A percentile compares a stretch with the other conserved stretches of the same genome.
These are phyloP conservation scores for Debaryomyces sp. DNA, from an alignment of 1,139 yeast species.

Conservation along the genomic window DNA sequence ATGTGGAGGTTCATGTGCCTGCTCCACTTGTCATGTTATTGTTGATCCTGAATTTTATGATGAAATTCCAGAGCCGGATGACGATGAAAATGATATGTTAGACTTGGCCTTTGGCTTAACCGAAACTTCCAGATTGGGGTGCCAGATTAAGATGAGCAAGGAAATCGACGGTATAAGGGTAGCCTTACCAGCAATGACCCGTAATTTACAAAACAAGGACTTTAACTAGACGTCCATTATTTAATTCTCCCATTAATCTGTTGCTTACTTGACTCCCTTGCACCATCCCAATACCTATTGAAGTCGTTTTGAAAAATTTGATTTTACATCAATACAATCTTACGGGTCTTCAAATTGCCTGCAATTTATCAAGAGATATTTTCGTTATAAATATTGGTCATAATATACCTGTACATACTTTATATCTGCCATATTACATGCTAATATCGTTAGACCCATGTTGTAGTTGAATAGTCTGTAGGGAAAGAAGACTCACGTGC, in stretches of 20 bases:
- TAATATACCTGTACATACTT: conserved; percentile 3
- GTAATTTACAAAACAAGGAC: conserved; percentile 83
- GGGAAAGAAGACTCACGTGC: neutral
- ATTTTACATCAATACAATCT: neutral
- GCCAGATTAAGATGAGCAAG: conserved; percentile 88
- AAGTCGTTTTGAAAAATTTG: neutral
- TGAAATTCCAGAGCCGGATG: conserved; percentile 90
- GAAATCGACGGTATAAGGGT: conserved; percentile 91
- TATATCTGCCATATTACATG: neutral
- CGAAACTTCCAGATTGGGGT: conserved; percentile 93
- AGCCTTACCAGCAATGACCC: conserved; percentile 97
- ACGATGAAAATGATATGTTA: conserved; percentile 97
- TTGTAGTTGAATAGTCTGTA: neutral
- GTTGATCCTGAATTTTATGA: conserved; percentile 95
- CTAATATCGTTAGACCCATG: neutral
- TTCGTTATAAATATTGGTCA: conserved; percentile 1
- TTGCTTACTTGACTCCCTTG: neutral
- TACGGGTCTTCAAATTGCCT: neutral
- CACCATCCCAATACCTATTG: neutral
- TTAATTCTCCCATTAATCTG: neutral
- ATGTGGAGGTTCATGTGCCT: conserved; percentile 98
- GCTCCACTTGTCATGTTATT: conserved; percentile 95
- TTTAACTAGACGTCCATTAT: conserved; percentile 37
- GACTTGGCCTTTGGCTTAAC: conserved; percentile 97
- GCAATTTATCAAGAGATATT: neutral